Evolutionary conservation across 163 green algal genomes (phyloP), one percentile per base, ranked within the genome.

Genomic region (Chlamydomonas reinhardtii): DNA sequence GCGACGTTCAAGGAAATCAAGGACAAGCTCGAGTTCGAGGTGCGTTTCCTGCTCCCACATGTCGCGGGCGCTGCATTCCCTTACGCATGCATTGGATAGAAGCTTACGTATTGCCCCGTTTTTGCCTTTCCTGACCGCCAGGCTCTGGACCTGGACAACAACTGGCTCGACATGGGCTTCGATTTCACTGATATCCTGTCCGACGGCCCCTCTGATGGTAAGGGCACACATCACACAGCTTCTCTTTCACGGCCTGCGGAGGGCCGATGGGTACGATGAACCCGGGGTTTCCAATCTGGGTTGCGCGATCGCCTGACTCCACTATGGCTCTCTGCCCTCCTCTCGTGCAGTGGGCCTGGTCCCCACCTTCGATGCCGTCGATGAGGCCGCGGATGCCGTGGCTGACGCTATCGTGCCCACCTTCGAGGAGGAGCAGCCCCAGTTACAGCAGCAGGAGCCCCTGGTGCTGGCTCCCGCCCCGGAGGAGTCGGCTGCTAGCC

Each of bases 81-180:
- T 17, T 66, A 14, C 24, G 22, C 8, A 3, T 34, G 27, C 43
- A 6, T 70, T 32, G 19, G 34, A 70, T 31, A 62, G 25, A 0
- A 4, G n/a, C 34, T 0, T 22, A 37, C 62, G 12, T 9, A 24
- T 35, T 24, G 35, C 5, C 0, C 29, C 14, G 20, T 32, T 71
- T 71, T 37, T 39, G 39, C 5, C 64, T 22, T 71, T 17, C 0
- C 29, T 71, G 29, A 22, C 29, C 2, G 29, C 22, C 84, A 94
- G 87, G 56, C 62, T 14, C 77, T 94, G 48, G 91, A 93, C 27
- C 39, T 94, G 31, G 91, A 93, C 80, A 80, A 72, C 37, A 78
- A 65, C 19, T 94, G 91, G 91, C 59, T 94, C 27, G 91, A 94
- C 61, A 88, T 91, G 84, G 88, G 88, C 85, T 90, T 94, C 71